Evolutionary conservation across 2,329 filamentous ascomycete genomes (phyloP).

Genomic region (Alternaria dauci): DNA sequence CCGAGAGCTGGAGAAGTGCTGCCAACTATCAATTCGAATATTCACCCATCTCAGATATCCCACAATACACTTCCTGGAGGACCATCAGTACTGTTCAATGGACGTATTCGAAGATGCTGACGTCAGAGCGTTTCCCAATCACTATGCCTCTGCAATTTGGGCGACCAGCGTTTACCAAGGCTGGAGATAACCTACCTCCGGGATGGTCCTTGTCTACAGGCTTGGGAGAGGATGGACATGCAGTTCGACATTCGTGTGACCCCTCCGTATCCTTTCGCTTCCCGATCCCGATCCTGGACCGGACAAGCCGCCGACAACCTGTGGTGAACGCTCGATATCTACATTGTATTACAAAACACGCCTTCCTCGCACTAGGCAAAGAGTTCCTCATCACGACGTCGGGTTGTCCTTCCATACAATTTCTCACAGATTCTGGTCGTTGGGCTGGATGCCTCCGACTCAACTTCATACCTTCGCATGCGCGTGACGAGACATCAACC

Average conservation of each 20-base stretch:
- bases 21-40: constrained; percentile 19
- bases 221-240: neutral
- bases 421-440: constrained; percentile 4
- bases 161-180: neutral
- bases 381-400: constrained; percentile 10
- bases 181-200: constrained; percentile 22
- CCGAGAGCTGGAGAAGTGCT: constrained; percentile 27
- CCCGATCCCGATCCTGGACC: constrained; percentile 21
- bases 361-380: constrained; percentile 13
- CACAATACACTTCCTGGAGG: neutral
- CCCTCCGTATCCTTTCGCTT: constrained; percentile 20
- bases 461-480: constrained; percentile 1
- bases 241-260: constrained; percentile 10
- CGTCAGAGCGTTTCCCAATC: neutral
- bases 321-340: constrained; percentile 19
- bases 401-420: constrained; percentile 12
- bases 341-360: constrained; percentile 14
- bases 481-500: neutral
- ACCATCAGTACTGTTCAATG: neutral
- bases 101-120: neutral
- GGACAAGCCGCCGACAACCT: constrained; percentile 11
- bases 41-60: neutral
- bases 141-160: neutral
- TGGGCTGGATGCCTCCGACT: constrained; percentile 27
- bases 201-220: constrained; percentile 10